Conservation (phyloP, 2,329 filamentous ascomycete species). For the Phoma sp. region DNA sequence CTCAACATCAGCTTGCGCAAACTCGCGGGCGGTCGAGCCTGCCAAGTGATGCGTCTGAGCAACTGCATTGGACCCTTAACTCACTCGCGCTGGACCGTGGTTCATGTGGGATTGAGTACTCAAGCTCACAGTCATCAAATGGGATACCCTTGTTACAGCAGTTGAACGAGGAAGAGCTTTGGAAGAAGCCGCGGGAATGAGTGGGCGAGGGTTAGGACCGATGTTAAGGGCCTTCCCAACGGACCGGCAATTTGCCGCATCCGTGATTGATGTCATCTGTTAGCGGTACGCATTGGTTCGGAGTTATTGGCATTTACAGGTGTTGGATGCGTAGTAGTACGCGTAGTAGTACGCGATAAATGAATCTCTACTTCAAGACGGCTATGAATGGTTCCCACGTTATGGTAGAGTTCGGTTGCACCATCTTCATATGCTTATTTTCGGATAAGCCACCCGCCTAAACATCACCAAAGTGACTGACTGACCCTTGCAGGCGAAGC, state of each 20-base stretch:
- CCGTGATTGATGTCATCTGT: constrained; percentile 6
- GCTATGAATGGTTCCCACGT: neutral
- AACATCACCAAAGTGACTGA: no score
- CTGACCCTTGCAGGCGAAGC: no score
- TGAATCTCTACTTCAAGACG: constrained; percentile 1
- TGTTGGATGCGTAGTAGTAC: constrained; percentile 3
- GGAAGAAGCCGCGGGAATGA: constrained; percentile 32
- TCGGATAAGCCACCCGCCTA: no score
- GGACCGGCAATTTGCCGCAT: neutral
- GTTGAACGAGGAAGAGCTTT: constrained; percentile 34
- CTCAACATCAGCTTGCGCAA: constrained; percentile 14
- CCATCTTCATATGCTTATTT: no score
- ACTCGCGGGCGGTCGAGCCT: constrained; percentile 33
- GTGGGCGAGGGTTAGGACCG: neutral
- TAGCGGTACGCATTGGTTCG: constrained; percentile 16
- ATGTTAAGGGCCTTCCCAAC: neutral
- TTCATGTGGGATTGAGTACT: constrained; percentile 44
- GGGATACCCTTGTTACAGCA: constrained; percentile 16
- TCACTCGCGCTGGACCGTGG: constrained; percentile 42
- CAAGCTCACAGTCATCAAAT: constrained; percentile 22
- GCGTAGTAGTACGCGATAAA: constrained; percentile 3
- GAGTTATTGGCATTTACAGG: constrained; percentile 17
- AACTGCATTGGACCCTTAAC: constrained; percentile 46
- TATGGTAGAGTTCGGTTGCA: no score
- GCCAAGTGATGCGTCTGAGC: constrained; percentile 43